Conservation (phyloP, 176 grass and related monocot species). For the Oropetium thomaeum region DNA sequence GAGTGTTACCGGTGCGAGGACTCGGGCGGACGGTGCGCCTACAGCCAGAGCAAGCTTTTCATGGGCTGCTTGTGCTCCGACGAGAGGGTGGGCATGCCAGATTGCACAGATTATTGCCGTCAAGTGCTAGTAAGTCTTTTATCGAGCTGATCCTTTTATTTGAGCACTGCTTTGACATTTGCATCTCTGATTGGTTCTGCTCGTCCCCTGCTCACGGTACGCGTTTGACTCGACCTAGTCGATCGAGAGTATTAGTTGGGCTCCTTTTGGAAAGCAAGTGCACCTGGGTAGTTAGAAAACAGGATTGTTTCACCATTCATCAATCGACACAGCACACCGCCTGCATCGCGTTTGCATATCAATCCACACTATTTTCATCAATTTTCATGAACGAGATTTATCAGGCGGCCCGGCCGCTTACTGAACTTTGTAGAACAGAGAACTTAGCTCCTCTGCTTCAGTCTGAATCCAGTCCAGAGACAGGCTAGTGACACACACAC, state of each 20-base stretch:
- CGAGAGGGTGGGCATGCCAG: too few relatives aligned
- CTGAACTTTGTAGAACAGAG: background rate
- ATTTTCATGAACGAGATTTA: background rate
- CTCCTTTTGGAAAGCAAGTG: background rate
- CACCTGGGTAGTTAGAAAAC: background rate
- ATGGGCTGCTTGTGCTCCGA: too few relatives aligned
- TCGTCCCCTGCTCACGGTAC: background rate
- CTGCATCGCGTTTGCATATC: background rate
- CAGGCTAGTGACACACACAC: background rate
- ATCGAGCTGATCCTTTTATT: too few relatives aligned
- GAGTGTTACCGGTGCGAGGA: accelerated
- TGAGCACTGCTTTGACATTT: background rate
- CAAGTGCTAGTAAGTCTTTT: too few relatives aligned
- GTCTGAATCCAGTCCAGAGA: background rate
- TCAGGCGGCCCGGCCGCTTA: background rate
- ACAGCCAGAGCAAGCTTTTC: too few relatives aligned
- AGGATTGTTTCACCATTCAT: background rate
- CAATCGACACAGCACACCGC: background rate
- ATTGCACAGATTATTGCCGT: too few relatives aligned
- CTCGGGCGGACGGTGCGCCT: too few relatives aligned
- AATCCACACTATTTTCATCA: background rate
- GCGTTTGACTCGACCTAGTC: background rate
- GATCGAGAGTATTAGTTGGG: too few relatives aligned
- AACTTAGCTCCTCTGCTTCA: background rate
- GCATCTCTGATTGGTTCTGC: background rate